Evolutionary conservation across 148 eudicot species (phyloP), one percentile per base, ranked within the genome.

Genomic region (Heliamphora exappendiculata): DNA sequence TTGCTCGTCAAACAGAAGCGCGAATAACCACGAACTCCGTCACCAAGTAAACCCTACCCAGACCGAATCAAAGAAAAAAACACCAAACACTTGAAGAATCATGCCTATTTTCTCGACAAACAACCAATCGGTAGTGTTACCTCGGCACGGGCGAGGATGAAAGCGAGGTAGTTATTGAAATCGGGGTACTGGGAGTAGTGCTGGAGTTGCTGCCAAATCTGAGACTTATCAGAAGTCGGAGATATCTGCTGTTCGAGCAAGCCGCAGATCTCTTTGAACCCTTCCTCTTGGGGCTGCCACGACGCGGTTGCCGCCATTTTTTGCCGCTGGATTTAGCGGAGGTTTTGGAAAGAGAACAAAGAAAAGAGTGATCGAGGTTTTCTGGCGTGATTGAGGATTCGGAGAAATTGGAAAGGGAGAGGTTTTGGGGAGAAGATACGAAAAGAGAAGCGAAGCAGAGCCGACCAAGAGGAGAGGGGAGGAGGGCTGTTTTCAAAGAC

Each of bases 231-330:
- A 19, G 91, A 82, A 20, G 88, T 86, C 36, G 97, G 93, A 19
- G 98, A 91, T 10, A 95, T 89, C 76, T 95, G 99, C 73, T 89
- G 95, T 82, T 92, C 98, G 50, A 94, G 82, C 34, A 94, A 81
- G 14, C 88, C 88, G 31, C 91, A 91, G 88, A 94, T 92, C 89
- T 92, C 98, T 76, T 72, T 81, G 42, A 94, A 75, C 72, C 98
- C 98, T 80, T 89, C 92, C 86, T 91, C 98, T 77, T 90, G 97
- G 4, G 98, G 97, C 78, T 91, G 87, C 98, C 98, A 94, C 73
- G 87, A 44, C 53, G 85, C 74, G 16, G 75, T 67, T 75, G 83
- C 86, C 81, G 83, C 76, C 85, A 76, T 51, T 2, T 33, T 13
- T 29, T 12, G 16, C 41, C 24, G 55, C 2, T 28, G 28, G 37